Base-by-base conservation (phyloP, 345 rosid genomes). In the Laguncularia racemosa region DNA sequence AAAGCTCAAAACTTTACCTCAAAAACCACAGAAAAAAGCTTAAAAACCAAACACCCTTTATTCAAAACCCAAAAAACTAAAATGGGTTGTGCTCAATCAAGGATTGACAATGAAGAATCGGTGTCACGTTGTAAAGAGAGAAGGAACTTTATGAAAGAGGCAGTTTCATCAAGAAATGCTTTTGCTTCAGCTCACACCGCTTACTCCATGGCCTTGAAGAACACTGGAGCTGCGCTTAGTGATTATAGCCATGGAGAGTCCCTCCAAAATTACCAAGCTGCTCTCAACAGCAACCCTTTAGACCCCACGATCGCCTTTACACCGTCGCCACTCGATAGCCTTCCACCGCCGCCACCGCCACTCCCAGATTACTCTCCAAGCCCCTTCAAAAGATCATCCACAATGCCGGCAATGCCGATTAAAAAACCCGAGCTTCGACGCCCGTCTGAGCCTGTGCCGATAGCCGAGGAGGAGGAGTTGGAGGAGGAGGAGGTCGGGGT, bases 1-100 rank as follows among this genome's bases (percentile, higher is more conserved):
- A 33, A 33, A 33, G 40, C 1, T 33, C 40, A 6, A 33, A 33
- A 33, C 40, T 33, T 33, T 7, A 33, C 40, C 9, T 33, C 10
- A 33, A 33, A 33, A 33, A 33, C 40, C 40, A 33, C 4, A 33
- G 9, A 4, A 4, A 20, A 20, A 15, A 15, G 23, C 12, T 45
- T 5, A 23, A 28, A 38, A 28, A 40, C 16, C 40, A 43, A 4
- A 2, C 47, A 23, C 58, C 16, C 55, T 1, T n/a, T 14, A 20
- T 40, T 38, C 6, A 38, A 48, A 17, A 14, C 13, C 19, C 2
- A 7, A 16, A 50, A 17, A 16, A 26, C 43, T 21, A 33, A 47
- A 65, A 84, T 93, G 99, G 99, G 99, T 11, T 93, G 99, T 62
- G 84, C 90, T 2, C 97, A 89, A 72, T 93, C 99, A 13, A 87